Evolutionary conservation across 768 basidiomycete species (phyloP), one percentile per base, ranked within the genome.

Genomic region (Paxillus rubicundulus): DNA sequence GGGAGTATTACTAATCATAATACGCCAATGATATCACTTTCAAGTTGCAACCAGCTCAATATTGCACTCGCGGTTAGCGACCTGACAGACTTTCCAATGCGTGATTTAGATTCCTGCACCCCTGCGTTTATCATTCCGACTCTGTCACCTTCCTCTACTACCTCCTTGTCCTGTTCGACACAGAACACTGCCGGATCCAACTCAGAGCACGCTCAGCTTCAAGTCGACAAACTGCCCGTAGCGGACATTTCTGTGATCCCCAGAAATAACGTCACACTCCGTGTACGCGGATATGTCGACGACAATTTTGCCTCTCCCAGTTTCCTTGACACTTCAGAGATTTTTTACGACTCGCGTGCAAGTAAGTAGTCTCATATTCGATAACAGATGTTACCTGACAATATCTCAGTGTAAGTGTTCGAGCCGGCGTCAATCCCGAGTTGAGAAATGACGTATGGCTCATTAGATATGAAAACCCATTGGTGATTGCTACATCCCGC

Each of bases 381-480:
- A 38, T 27, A 8, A 16, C 39, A 50, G 44, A 40, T 24, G 45
- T 57, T 28, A 40, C 28, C 32, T 63, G 43, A 62, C 49, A 18
- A 39, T 20, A 24, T 12, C 12, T 24, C 13, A 69, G 66, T 70
- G 63, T 70, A 54, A 70, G 61, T 68, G n/a, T 50, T 33, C 30
- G 43, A 41, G 27, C 17, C 41, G 20, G n/a, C 30, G n/a, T 20
- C 21, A 30, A 10, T n/a, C 5, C 24, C 16, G 17, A 28, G 30
- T 34, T 12, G 27, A 48, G 20, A 45, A 47, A 55, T 65, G 10
- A 66, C 36, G 4, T 43, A 37, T 30, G 27, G 27, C 27, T 34
- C 34, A 33, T 13, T 55, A 87, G 85, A 61, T 91, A 91, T 61
- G 87, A 91, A 71, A 91, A 91, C 61, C 89, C 89, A 3, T 66